Evolutionary conservation across 257 asterid genomes (phyloP), one percentile per base, ranked within the genome.

Genomic region (Striga asiatica): DNA sequence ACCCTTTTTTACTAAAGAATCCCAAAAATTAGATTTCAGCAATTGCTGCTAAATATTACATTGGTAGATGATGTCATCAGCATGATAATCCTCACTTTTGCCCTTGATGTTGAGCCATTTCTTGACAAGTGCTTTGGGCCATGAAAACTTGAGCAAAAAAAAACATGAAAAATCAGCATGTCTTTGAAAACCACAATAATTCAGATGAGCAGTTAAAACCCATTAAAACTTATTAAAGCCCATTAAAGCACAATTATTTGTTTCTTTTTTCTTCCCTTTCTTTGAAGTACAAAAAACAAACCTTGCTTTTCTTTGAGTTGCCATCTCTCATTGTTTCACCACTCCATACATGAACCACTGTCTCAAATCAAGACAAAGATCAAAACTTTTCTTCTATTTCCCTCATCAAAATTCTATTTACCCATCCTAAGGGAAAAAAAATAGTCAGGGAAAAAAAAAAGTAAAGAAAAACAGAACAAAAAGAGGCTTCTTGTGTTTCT

Each of bases 71-170:
- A 82, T 67, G 77, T 80, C 95, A 72, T 84, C 98, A 29, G 98
- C 97, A 58, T 92, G 98, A 61, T 78, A 87, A 55, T 92, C 97
- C 71, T 88, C 91, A 14, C 84, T 74, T 64, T 81, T 84, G 83
- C 75, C 74, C 74, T 66, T 88, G 77, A 82, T 72, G 69, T 92
- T 84, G 85, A 92, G 74, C 98, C 89, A 87, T 84, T 92, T 92
- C 86, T 92, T 88, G 66, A 92, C 91, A 46, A 92, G 81, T 24
- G 84, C 74, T 74, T 88, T 92, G 13, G 97, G 76, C 95, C 95
- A 87, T 35, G 97, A 81, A 76, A 81, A 56, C 95, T 87, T 59
- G 69, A 65, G 43, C 53, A 71, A 70, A 27, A 41, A 68, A 22
- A 53, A 37, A 69, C 50, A 71, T 10, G 51, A 37, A 58, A 65